Percentiles rank a stretch among this genome's conserved stretches.
Conservation (phyloP, 1,284 basidiomycete genomes). For the Ustilago trichophora region DNA sequence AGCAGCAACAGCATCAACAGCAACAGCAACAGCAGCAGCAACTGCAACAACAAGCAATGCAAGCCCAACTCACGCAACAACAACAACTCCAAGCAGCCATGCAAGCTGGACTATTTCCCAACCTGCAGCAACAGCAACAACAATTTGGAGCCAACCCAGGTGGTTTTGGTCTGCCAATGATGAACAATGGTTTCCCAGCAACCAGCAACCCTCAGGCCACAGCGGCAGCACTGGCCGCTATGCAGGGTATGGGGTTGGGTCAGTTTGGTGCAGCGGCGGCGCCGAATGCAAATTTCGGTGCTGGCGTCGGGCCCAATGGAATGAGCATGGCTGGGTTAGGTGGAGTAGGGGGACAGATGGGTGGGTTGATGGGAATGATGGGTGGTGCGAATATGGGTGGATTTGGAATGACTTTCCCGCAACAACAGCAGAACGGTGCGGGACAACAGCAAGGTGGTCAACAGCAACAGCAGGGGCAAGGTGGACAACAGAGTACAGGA, state of each 20-base stretch:
- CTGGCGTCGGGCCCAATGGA: too few species aligned
- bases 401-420: slow-evolving; percentile 16
- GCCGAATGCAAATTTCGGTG: too few species aligned
- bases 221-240: slow-evolving; percentile 27
- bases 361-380: slow-evolving; percentile 46
- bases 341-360: too few species aligned
- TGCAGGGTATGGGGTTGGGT: too few species aligned
- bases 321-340: too few species aligned
- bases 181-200: slow-evolving; percentile 23
- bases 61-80: too few species aligned
- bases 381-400: slow-evolving; percentile 10
- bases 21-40: slow-evolving; percentile 29
- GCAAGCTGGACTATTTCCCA: too few species aligned
- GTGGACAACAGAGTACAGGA: neutral
- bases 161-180: slow-evolving; percentile 29
- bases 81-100: neutral
- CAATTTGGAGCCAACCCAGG: too few species aligned
- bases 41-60: slow-evolving; percentile 1
- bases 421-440: slow-evolving; percentile 12
- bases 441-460: slow-evolving; percentile 25
- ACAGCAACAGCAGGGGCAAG: slow-evolving; percentile 1
- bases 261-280: too few species aligned
- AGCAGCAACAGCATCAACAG: slow-evolving; percentile 9
- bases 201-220: slow-evolving; percentile 21
- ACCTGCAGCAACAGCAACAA: too few species aligned